Base-by-base conservation (phyloP, 176 grass and related monocot genomes). In the Eragrostis nindensis region DNA sequence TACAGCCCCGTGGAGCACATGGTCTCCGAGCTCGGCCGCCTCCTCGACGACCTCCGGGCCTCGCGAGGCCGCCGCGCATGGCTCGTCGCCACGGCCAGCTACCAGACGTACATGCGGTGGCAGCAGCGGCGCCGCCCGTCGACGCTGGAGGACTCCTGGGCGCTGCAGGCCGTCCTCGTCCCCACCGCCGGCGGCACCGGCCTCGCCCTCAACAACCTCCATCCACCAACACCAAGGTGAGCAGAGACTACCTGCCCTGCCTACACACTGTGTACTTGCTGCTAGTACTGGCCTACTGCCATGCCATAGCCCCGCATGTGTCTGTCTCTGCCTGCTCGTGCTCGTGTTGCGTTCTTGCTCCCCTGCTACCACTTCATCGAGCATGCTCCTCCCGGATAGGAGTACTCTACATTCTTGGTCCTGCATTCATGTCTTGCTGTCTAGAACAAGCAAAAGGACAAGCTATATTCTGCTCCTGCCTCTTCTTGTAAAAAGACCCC, bases 81-180 rank as follows among this genome's bases (percentile, higher is more conserved):
- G 92, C 48, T 94, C 38, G 48, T 98, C 30, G 92, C 83, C 12
- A 94, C 92, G 27, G 89, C 92, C 8, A 91, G 86, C 80, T 98
- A 91, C 81, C 87, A 92, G 75, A 98, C 90, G 5, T 98, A 98
- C 92, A 87, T 91, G 90, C 84, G 87, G 17, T 92, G 92, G 80
- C 91, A 92, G 87, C 89, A 70, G 54, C 87, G 81, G 52, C 75
- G 82, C 40, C 83, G 71, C 32, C 21, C n/a, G 8, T 8, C 85
- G 30, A 84, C 63, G 10, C 78, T 92, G 6, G 95, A 90, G 47
- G 14, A 61, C 7, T 65, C 81, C 10, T 98, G 95, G 95, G 88
- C 80, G 25, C 88, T 98, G 38, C 92, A 93, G 71, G 88, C 90
- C 19, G 88, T 98, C 66, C 73, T 84, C 19, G 95, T 98, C 75